Evolutionary conservation across 2,329 filamentous ascomycete species (phyloP).

Genomic region (Sordariomycetes sp.): DNA sequence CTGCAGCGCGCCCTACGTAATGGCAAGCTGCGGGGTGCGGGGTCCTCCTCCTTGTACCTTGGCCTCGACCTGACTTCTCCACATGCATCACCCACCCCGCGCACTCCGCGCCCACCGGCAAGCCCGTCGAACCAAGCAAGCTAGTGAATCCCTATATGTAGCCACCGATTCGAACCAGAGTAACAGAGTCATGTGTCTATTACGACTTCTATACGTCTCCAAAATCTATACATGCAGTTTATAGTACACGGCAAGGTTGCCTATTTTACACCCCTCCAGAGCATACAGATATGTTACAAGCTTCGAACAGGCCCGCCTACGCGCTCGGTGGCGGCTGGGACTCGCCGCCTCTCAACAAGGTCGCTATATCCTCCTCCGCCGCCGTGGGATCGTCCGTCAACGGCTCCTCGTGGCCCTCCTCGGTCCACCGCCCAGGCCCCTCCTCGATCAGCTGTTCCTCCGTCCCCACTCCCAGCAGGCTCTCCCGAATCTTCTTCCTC

Average conservation of each 20-base stretch:
- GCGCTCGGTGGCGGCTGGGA: too few relatives aligned
- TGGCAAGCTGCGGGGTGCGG: neutral
- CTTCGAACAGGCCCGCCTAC: neutral
- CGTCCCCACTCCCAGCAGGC: constrained; percentile 10
- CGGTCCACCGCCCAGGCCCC: constrained; percentile 18
- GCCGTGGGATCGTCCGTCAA: neutral
- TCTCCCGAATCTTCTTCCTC: constrained; percentile 10
- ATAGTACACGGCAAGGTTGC: neutral
- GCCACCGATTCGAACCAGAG: neutral
- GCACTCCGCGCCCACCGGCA: constrained; percentile 1
- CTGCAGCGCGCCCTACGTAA: neutral
- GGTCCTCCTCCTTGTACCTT: neutral
- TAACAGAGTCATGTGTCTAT: neutral
- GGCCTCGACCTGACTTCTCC: too few relatives aligned
- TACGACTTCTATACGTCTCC: too few relatives aligned
- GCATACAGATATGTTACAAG: too few relatives aligned
- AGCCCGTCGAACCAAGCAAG: neutral
- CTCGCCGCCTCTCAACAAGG: too few relatives aligned
- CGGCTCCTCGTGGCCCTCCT: constrained; percentile 23
- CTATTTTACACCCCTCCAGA: neutral
- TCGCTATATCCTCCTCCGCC: neutral
- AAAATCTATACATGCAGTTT: neutral
- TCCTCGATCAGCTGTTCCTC: constrained; percentile 10
- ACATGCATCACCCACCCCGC: neutral
- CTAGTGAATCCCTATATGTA: neutral